Evolutionary conservation across 495 filamentous ascomycete species (phyloP), one percentile per base, ranked within the genome.

Genomic region (Viridothelium virens): DNA sequence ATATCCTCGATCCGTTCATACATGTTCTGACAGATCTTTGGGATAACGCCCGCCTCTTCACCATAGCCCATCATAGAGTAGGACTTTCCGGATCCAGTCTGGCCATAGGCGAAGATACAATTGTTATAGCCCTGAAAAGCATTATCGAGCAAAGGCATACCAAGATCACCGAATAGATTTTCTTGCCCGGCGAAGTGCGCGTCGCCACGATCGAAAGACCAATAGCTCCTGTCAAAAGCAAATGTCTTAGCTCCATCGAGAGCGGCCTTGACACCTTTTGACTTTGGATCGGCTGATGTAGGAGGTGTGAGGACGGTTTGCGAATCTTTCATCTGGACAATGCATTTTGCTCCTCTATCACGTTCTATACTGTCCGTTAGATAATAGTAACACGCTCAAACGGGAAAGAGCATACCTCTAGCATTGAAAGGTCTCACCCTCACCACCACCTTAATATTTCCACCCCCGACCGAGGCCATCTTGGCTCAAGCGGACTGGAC

Each of bases 41-140:
- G 95, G 68, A 99, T 97, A 61, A 99, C 92, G 79, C 95, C 95
- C 61, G 89, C 85, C 71, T 97, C 95, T 75, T 93, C 88, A 64
- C 95, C 94, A 79, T 97, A 97, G 31, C 94, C 94, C 95, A 97
- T 97, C 95, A 99, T 99, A 62, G 92, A 96, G 74, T 99, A 97
- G 34, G 91, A 96, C 77, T 99, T 99, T 73, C 95, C 95, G 18
- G 93, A 97, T 68, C 95, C 95, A 10, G 95, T 99, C 78, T 99
- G 95, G 48, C 95, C 95, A 74, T 99, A 99, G 3, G 95, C 95
- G 78, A 99, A 99, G 73, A 99, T 99, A 82, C 95, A 99, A 77
- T 97, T 97, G 80, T 99, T 99, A 79, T 97, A 99, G 37, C 95
- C 95, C 72, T 92, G 87, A 72, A 99, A 97, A 38, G 95, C 95